Conservation (phyloP, 139 green algal genomes). For the Chlamydomonas incerta region DNA sequence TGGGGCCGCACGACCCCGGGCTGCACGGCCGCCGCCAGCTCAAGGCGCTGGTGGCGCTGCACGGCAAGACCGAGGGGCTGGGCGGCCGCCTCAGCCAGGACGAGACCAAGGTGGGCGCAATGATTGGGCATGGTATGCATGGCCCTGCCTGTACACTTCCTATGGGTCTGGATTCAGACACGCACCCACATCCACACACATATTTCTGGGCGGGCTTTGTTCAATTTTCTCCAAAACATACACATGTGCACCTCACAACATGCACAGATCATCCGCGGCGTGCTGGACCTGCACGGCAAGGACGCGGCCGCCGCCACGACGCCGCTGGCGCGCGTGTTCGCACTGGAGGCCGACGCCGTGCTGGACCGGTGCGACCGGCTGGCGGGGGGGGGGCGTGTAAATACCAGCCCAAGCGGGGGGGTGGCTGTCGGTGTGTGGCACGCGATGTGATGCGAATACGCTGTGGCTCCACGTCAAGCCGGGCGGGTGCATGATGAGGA, state of each 20-base stretch:
- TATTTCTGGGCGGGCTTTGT: neutral
- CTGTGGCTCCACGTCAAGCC: too few species aligned
- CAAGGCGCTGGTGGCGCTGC: constrained; percentile 86
- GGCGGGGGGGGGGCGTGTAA: too few species aligned
- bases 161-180: too few species aligned
- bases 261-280: constrained; percentile 66
- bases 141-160: too few species aligned
- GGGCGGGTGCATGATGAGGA: too few species aligned
- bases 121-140: neutral
- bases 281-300: constrained; percentile 88
- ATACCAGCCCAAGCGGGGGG: too few species aligned
- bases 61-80: constrained; percentile 73
- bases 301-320: constrained; percentile 82
- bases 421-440: too few species aligned
- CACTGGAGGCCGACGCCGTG: constrained; percentile 69
- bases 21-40: constrained; percentile 75
- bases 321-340: constrained; percentile 88
- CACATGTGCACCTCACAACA: too few species aligned
- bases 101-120: constrained; percentile 53
- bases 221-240: too few species aligned
- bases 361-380: constrained; percentile 4
- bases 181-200: too few species aligned
- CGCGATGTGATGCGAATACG: too few species aligned
- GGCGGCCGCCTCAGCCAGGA: constrained; percentile 73
- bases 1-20: constrained; percentile 46